phyloP scores from a whole-genome alignment of 257 asterid genomes.

The Knoxia roxburghii region DNA sequence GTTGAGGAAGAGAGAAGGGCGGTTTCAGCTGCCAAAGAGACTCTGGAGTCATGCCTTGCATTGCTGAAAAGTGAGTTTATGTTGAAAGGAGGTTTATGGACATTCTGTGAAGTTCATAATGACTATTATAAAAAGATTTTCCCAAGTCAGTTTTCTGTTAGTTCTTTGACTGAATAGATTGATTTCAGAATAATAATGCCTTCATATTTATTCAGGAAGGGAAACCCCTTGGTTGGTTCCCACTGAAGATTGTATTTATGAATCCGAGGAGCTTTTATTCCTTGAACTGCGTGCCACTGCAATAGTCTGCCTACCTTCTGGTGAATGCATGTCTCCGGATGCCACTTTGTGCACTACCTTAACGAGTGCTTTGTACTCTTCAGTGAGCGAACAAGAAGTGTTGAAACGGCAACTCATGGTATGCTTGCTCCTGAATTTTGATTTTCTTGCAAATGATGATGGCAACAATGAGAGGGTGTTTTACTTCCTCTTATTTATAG shows the following conservation, averaged over 20 bases:
- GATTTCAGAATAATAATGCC: neutral
- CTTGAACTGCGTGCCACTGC: slow-evolving; percentile 92
- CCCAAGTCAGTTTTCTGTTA: too few species aligned
- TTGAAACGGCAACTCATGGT: slow-evolving; percentile 79
- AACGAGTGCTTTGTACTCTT: slow-evolving; percentile 79
- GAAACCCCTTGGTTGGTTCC: slow-evolving; percentile 79
- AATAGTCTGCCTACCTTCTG: slow-evolving; percentile 70
- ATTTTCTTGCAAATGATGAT: neutral
- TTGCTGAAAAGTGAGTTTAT: slow-evolving; percentile 61
- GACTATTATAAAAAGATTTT: too few species aligned
- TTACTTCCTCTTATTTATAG: neutral
- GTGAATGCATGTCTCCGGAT: slow-evolving; percentile 83
- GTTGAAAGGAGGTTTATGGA: slow-evolving; percentile 2
- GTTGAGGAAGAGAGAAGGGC: slow-evolving; percentile 69
- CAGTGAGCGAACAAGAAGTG: slow-evolving; percentile 76
- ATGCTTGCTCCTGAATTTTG: slow-evolving; percentile 15
- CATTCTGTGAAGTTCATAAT: neutral
- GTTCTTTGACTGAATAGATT: neutral
- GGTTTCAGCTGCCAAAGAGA: slow-evolving; percentile 65
- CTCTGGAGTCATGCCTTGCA: slow-evolving; percentile 53
- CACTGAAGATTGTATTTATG: slow-evolving; percentile 62
- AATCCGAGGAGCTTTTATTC: slow-evolving; percentile 52
- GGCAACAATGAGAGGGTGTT: neutral
- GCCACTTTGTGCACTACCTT: slow-evolving; percentile 77
- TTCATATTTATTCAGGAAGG: slow-evolving; percentile 35